These are phyloP conservation scores for Eragrostis nindensis DNA, from an alignment of 176 grass and related monocot species.

Conservation along the genomic window DNA sequence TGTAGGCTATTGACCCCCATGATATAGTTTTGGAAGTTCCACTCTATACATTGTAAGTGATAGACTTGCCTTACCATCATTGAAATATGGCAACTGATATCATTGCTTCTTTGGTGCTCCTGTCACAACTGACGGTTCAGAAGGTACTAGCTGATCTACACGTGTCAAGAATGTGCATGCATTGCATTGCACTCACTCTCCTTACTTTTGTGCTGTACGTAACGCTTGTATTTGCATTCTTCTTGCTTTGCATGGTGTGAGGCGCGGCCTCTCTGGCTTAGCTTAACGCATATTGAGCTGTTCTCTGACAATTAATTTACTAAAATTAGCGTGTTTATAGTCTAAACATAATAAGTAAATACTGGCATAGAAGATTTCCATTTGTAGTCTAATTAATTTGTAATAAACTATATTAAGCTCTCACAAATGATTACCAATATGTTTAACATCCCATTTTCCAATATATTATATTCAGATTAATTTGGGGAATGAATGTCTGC, in stretches of 20 bases:
- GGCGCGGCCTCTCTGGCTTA: too few species aligned
- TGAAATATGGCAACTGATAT: slow-evolving; percentile 32
- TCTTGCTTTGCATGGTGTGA: not conserved
- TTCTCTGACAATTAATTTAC: not conserved
- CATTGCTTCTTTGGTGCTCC: slow-evolving; percentile 43
- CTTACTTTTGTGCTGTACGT: not conserved
- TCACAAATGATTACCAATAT: not conserved
- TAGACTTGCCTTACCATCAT: slow-evolving; percentile 8
- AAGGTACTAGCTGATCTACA: slow-evolving; percentile 40
- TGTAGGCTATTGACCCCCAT: slow-evolving; percentile 24
- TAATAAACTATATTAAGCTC: not conserved
- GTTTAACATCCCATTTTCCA: not conserved
- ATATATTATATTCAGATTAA: slow-evolving; percentile 1
- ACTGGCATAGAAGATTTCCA: too few species aligned
- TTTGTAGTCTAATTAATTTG: not conserved
- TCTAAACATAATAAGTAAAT: not conserved
- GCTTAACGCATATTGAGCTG: not conserved
- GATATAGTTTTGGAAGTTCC: slow-evolving; percentile 39
- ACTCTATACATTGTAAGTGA: slow-evolving; percentile 43
- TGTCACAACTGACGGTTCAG: slow-evolving; percentile 42
- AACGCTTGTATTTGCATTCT: not conserved
- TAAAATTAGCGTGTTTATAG: not conserved
- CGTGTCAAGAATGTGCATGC: slow-evolving; percentile 26
- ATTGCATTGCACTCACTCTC: not conserved
- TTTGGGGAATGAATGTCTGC: slow-evolving; percentile 16